phyloP scores from a whole-genome alignment of 768 basidiomycete genomes.

The Lentinula detonsa region DNA sequence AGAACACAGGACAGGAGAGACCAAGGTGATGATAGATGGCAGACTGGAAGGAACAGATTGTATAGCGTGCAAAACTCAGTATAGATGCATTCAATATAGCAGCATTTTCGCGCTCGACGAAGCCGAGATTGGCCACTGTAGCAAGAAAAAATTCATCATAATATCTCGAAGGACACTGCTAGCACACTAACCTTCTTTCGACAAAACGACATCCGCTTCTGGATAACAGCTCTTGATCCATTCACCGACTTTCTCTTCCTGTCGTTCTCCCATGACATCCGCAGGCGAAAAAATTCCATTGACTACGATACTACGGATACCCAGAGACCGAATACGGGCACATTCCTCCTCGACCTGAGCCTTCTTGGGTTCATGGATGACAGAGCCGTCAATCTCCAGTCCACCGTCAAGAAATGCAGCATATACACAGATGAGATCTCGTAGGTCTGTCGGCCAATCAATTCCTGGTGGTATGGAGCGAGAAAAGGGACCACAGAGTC shows the following conservation, averaged over 20 bases:
- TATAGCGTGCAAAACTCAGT: constrained; percentile 43
- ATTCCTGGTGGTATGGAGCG: constrained; percentile 46
- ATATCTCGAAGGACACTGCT: not conserved
- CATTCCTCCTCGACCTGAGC: constrained; percentile 35
- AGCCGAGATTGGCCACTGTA: constrained; percentile 41
- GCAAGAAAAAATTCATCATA: not conserved
- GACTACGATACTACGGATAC: constrained; percentile 31
- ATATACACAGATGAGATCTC: constrained; percentile 29
- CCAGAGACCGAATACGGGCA: constrained; percentile 24
- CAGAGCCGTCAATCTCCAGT: constrained; percentile 37
- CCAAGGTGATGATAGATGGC: constrained; percentile 33
- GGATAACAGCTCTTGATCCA: constrained; percentile 31
- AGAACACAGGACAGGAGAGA: constrained; percentile 37
- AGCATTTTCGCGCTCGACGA: constrained; percentile 56
- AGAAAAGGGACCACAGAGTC: constrained; percentile 51
- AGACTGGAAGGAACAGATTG: constrained; percentile 40
- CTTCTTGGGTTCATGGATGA: constrained; percentile 32
- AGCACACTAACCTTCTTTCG: constrained; percentile 27
- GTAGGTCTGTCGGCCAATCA: constrained; percentile 43
- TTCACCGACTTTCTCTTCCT: constrained; percentile 40
- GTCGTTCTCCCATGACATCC: constrained; percentile 30
- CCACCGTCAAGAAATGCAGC: constrained; percentile 23
- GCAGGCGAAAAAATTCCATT: constrained; percentile 44
- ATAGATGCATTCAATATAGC: constrained; percentile 55
- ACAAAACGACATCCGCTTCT: constrained; percentile 35